Evolutionary conservation across 2,329 filamentous ascomycete species (phyloP).

Genomic region (Penicillium digitatum): DNA sequence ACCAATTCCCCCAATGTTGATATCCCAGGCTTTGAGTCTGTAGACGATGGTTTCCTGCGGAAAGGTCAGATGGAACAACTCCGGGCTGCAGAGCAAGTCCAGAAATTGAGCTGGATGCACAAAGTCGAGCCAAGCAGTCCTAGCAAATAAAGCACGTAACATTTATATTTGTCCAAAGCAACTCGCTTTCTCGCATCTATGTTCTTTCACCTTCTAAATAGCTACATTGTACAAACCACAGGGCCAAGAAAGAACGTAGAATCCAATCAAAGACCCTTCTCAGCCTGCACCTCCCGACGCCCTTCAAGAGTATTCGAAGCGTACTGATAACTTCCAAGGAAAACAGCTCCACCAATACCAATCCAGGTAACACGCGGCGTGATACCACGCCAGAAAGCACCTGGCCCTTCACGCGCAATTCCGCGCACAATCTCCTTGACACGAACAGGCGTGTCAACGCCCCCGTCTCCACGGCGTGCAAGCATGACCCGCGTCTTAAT

Average conservation of each 20-base stretch:
- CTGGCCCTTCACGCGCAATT: constrained; percentile 55
- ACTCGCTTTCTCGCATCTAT: not conserved
- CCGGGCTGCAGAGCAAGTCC: constrained; percentile 49
- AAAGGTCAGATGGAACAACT: constrained; percentile 50
- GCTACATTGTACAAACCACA: constrained; percentile 14
- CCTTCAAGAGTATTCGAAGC: constrained; percentile 68
- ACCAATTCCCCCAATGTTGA: constrained; percentile 28
- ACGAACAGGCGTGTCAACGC: constrained; percentile 33
- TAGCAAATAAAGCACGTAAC: not conserved
- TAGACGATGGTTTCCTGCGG: constrained; percentile 64
- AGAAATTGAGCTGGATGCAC: not conserved
- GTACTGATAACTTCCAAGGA: constrained; percentile 90
- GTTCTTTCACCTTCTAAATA: constrained; percentile 6
- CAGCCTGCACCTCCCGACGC: constrained; percentile 16
- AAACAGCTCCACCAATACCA: constrained; percentile 87
- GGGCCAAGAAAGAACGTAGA: not conserved
- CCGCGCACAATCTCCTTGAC: constrained; percentile 54
- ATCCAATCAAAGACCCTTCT: constrained; percentile 2
- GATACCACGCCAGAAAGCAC: constrained; percentile 50
- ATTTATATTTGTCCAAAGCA: not conserved
- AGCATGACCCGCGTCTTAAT: constrained; percentile 97
- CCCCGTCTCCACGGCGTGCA: constrained; percentile 62
- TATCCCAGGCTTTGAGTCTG: constrained; percentile 64
- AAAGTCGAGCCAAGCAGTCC: not conserved
- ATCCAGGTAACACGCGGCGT: constrained; percentile 92